These are phyloP conservation scores for Metschnikowia matae DNA, from an alignment of 805 yeast species.

Conservation along the genomic window DNA sequence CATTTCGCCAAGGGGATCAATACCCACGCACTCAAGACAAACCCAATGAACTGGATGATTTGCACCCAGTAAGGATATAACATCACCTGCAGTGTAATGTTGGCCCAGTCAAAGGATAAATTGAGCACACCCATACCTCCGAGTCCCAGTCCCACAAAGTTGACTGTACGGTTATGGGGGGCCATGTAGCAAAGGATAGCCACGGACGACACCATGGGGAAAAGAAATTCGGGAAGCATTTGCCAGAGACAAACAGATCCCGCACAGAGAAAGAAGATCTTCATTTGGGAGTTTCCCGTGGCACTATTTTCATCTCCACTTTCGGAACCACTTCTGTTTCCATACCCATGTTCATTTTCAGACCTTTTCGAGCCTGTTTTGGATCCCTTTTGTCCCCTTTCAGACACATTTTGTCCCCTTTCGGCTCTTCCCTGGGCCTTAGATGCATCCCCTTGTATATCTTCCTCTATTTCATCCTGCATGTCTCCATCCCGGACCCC, in stretches of 20 bases:
- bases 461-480: too few relatives aligned
- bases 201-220: conserved; percentile 47
- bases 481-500: not conserved
- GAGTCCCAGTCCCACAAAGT: conserved; percentile 49
- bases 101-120: conserved; percentile 50
- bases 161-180: conserved; percentile 36
- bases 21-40: conserved; percentile 46
- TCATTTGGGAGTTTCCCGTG: conserved; percentile 24
- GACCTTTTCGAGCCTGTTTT: too few relatives aligned
- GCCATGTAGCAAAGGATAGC: conserved; percentile 49
- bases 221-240: conserved; percentile 45
- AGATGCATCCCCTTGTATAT: too few relatives aligned
- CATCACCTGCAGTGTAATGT: conserved; percentile 48
- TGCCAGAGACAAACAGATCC: conserved; percentile 34
- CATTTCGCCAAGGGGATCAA: conserved; percentile 46
- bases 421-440: too few relatives aligned
- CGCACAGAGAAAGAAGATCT: conserved; percentile 34
- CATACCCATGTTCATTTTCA: too few relatives aligned
- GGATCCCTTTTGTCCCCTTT: too few relatives aligned
- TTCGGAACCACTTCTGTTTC: too few relatives aligned
- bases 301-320: not conserved
- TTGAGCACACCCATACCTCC: conserved; percentile 52
- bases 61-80: conserved; percentile 51
- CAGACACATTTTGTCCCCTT: too few relatives aligned
- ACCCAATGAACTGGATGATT: conserved; percentile 45